Conservation (phyloP, 495 filamentous ascomycete genomes). For the Neurospora sp. region DNA sequence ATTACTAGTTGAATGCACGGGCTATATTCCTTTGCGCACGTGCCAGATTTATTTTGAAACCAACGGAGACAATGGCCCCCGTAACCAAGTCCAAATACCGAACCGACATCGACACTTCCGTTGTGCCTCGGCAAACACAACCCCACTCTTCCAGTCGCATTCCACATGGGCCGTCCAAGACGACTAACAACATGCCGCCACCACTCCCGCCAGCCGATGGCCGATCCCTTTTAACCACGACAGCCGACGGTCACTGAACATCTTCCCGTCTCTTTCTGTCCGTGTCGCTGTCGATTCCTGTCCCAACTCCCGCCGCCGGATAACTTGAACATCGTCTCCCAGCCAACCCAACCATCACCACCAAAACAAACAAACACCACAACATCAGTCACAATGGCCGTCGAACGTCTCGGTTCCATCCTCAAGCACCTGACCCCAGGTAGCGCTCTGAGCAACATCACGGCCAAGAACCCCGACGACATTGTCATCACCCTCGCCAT, state of each 20-base stretch:
- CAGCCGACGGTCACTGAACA: neutral
- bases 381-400: conserved; percentile 53
- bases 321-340: neutral
- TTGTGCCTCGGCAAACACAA: conserved; percentile 16
- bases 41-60: too few species aligned
- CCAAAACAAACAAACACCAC: neutral
- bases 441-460: conserved; percentile 58
- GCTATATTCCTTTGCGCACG: too few species aligned
- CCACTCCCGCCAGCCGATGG: neutral
- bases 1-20: too few species aligned
- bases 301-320: neutral
- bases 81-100: neutral
- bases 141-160: conserved; percentile 7
- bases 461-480: conserved; percentile 90
- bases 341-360: neutral
- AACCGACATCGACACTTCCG: neutral
- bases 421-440: conserved; percentile 75
- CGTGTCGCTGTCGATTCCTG: neutral
- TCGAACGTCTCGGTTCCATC: conserved; percentile 76
- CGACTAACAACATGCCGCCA: neutral
- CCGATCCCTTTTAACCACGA: neutral
- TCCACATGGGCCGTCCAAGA: too few species aligned
- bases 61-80: too few species aligned
- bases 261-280: neutral
- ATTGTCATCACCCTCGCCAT: conserved; percentile 81